Base-by-base conservation (phyloP, 345 rosid genomes). In the Cardamine resedifolia region DNA sequence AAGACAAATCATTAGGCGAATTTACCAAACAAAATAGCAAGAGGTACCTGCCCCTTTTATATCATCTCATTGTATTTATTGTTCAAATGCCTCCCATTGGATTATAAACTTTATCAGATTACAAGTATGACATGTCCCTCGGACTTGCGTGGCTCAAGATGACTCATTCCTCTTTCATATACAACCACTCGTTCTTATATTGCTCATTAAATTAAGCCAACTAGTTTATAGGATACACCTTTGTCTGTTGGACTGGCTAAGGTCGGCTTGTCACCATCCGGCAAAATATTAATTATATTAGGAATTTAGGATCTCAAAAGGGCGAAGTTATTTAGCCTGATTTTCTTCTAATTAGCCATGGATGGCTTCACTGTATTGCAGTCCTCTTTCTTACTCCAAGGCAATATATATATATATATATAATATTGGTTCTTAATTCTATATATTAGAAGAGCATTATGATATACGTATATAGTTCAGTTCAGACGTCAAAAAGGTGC, bases 21-120 rank as follows among this genome's bases (percentile, higher is more conserved):
- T 63, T n/a, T 10, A 49, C 45, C 70, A 49, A 64, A 48, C 56
- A 47, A 60, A 31, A 60, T 15, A 41, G 36, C 50, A 39, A 59
- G 64, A 20, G 7, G 28, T 23, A 38, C 1, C 6, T 39, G 8
- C 3, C 33, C 33, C 23, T 61, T 61, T 36, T 60, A 61, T 41
- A 61, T 41, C 33, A 60, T 15, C 20, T 15, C 33, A 60, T n/a
- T n/a, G n/a, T n/a, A n/a, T n/a, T n/a, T n/a, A n/a, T n/a, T n/a
- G n/a, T n/a, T n/a, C n/a, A n/a, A n/a, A n/a, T n/a, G n/a, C n/a
- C n/a, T n/a, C n/a, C n/a, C n/a, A n/a, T n/a, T n/a, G n/a, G n/a
- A n/a, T n/a, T n/a, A n/a, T 39, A 34, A 19, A 34, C 45, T 34
- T 34, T 34, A 58, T 14, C 19, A 58, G 45, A 58, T 58, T 58